These are phyloP conservation scores for Collybia sp. DNA, from an alignment of 768 basidiomycete species.

Conservation along the genomic window DNA sequence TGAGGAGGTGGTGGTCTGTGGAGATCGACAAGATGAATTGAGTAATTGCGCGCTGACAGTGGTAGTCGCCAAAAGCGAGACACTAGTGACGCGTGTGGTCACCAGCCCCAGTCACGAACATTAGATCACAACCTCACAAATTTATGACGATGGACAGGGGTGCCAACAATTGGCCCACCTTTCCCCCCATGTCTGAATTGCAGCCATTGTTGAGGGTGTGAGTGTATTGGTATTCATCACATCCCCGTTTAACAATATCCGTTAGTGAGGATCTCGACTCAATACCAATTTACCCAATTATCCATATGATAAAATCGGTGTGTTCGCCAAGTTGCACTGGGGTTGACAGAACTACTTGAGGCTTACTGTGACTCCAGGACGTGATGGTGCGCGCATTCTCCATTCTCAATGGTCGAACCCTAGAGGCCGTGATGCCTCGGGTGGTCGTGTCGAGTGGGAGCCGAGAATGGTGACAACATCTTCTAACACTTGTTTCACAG, in stretches of 20 bases:
- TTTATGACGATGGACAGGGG: not conserved
- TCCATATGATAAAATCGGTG: slow-evolving; percentile 71
- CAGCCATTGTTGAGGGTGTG: slow-evolving; percentile 40
- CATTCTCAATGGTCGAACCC: not conserved
- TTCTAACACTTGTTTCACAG: slow-evolving; percentile 26
- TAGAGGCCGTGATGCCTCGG: not conserved
- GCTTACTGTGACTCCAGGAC: slow-evolving; percentile 38
- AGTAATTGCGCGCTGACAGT: too few species aligned
- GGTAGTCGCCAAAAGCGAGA: too few species aligned
- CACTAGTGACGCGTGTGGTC: too few species aligned
- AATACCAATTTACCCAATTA: slow-evolving; percentile 73
- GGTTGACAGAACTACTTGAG: not conserved
- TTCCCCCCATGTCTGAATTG: slow-evolving; percentile 25
- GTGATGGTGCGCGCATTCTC: slow-evolving; percentile 40
- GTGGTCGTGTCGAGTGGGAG: not conserved
- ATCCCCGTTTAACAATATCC: slow-evolving; percentile 1
- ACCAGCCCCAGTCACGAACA: not conserved
- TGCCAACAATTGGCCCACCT: too few species aligned
- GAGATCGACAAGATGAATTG: too few species aligned
- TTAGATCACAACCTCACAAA: not conserved
- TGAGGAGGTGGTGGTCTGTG: too few species aligned
- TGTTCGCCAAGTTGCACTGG: slow-evolving; percentile 15
- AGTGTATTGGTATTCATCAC: slow-evolving; percentile 12
- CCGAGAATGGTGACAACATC: slow-evolving; percentile 4
- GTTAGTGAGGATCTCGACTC: slow-evolving; percentile 46